Evolutionary conservation across 306 rosid species (phyloP).

Genomic region (Dicorynia guianensis): DNA sequence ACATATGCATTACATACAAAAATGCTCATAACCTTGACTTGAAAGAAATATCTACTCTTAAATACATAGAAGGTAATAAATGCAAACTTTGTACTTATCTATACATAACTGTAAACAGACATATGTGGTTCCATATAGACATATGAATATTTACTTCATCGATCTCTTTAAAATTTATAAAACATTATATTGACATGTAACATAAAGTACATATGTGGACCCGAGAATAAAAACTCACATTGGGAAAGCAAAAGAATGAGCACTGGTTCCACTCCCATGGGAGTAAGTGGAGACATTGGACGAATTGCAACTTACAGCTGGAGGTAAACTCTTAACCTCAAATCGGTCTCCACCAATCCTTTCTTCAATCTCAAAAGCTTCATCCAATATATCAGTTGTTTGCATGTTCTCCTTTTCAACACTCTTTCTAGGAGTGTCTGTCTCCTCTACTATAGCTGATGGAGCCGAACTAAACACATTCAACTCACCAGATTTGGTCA

Average conservation of each 20-base stretch:
- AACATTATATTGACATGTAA: slow-evolving; percentile 8
- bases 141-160: slow-evolving; percentile 26
- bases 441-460: slow-evolving; percentile 37
- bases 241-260: slow-evolving; percentile 58
- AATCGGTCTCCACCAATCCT: slow-evolving; percentile 22
- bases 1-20: background rate
- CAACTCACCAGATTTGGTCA: slow-evolving; percentile 53
- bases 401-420: slow-evolving; percentile 29
- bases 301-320: slow-evolving; percentile 36
- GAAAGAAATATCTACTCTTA: background rate
- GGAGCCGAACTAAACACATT: slow-evolving; percentile 37
- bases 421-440: slow-evolving; percentile 28
- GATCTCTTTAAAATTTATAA: background rate
- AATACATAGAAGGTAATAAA: background rate
- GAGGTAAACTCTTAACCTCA: slow-evolving; percentile 19
- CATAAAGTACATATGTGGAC: background rate
- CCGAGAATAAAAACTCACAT: slow-evolving; percentile 57
- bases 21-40: background rate
- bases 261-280: slow-evolving; percentile 44
- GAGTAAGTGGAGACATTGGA: slow-evolving; percentile 48
- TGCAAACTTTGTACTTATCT: background rate
- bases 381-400: slow-evolving; percentile 36
- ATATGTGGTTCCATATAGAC: background rate
- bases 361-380: slow-evolving; percentile 33
- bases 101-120: background rate